Conservation (phyloP, 2,329 filamentous ascomycete species). For the Camillea tinctor region DNA sequence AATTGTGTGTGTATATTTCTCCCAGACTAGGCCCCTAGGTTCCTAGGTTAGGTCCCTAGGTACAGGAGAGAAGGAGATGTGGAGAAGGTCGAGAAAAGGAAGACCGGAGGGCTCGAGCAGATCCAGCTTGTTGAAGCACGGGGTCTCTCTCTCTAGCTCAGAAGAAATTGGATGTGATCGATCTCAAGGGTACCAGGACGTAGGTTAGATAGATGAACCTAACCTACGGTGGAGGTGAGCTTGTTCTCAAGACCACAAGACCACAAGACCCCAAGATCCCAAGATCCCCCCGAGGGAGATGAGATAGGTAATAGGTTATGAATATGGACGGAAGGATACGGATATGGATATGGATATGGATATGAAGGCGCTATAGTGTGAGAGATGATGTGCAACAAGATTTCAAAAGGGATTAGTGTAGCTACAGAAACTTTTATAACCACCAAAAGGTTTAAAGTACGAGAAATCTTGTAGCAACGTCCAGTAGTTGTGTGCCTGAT, state of each 20-base stretch:
- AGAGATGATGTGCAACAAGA: conserved; percentile 5
- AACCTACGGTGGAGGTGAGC: conserved; percentile 18
- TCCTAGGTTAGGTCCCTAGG: too few relatives aligned
- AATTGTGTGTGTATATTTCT: background rate
- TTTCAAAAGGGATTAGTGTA: conserved; percentile 17
- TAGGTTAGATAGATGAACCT: too few relatives aligned
- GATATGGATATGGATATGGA: too few relatives aligned
- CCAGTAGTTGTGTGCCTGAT: conserved; percentile 18
- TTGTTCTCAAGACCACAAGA: conserved; percentile 16
- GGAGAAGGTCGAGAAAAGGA: conserved; percentile 22
- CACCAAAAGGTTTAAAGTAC: conserved; percentile 17
- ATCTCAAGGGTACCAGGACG: conserved; percentile 10
- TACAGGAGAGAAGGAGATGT: conserved; percentile 17
- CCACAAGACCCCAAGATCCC: too few relatives aligned
- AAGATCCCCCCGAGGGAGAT: too few relatives aligned
- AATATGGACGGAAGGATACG: too few relatives aligned
- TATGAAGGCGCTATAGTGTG: too few relatives aligned
- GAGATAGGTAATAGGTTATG: too few relatives aligned
- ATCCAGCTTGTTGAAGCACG: conserved; percentile 22
- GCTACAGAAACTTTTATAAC: conserved; percentile 17
- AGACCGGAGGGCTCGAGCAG: conserved; percentile 20
- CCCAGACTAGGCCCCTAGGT: conserved; percentile 10
- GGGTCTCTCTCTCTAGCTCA: conserved; percentile 21
- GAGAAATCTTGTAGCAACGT: conserved; percentile 16
- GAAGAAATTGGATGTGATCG: conserved; percentile 20